Base-by-base conservation (phyloP, 495 filamentous ascomycete species). In the Cladorrhinum samala region DNA sequence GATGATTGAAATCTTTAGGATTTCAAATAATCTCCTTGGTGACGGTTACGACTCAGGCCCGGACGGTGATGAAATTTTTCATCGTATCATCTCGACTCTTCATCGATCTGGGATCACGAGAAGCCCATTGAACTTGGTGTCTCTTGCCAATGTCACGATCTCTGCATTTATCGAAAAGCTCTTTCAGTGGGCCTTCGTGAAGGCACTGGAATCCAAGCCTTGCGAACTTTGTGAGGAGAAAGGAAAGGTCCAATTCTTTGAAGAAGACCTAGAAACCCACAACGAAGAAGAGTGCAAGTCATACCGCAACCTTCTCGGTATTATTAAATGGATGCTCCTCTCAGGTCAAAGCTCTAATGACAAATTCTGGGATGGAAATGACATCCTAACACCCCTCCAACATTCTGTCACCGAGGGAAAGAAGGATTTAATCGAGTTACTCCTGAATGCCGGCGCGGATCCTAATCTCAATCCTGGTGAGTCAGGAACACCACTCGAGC, bases 91-190 rank as follows among this genome's bases (percentile, higher is more conserved):
- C 11, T 5, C 27, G 6, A 5, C 5, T 11, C 27, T 33, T 11
- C 27, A 33, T 6, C 27, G 11, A 14, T 9, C 18, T 38, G 25
- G 46, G 14, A 49, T 14, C 25, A 5, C 11, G 19, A 9, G 16
- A 38, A 6, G 9, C 3, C 18, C 30, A 7, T 16, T 38, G 1
- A 14, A 38, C 46, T 21, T 37, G 2, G 18, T 5, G 24, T 49
- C 46, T 2, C 16, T 49, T 9, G 9, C 14, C 7, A 20, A 37
- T 21, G 5, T 19, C 1, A 49, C 46, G 14, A 2, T 38, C 2
- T 49, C 46, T 2, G 46, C 46, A 37, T 49, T 49, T 19, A 49
- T 11, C 27, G 27, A 33, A 33, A 33, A 33, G 27, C 27, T 33
- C 11, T 33, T 33, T 11, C 27, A 33, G 11, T 33, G 27, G 27